Percentiles rank a stretch among this genome's conserved stretches.
Evolutionary conservation across 139 green algal genomes (phyloP).

Genomic region (Diplosphaera chodatii): DNA sequence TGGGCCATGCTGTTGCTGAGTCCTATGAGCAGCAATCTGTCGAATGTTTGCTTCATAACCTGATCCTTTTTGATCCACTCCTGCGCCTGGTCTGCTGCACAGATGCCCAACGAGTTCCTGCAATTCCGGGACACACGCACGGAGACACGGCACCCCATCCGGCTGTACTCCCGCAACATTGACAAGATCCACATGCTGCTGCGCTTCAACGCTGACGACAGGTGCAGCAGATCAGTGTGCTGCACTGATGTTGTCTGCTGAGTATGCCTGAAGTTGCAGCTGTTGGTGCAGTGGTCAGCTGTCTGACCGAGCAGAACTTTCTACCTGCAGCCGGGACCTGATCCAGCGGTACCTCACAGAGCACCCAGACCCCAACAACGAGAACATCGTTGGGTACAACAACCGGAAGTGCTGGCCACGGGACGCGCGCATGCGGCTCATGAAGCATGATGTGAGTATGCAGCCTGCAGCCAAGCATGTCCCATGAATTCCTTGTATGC

Average conservation of each 20-base stretch:
- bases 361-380: constrained; percentile 99
- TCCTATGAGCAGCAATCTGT: no score
- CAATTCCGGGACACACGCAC: constrained; percentile 80
- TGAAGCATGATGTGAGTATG: constrained; percentile 92
- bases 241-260: no score
- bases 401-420: constrained; percentile 99
- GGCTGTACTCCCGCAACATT: constrained; percentile 94
- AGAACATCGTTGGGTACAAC: constrained; percentile 99
- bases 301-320: no score
- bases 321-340: constrained; percentile 72
- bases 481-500: no score
- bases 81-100: not conserved
- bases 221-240: no score
- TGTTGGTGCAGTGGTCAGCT: no score
- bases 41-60: no score
- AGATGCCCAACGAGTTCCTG: constrained; percentile 96
- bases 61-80: no score
- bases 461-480: no score
- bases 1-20: no score
- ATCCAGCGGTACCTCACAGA: constrained; percentile 98
- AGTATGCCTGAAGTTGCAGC: no score
- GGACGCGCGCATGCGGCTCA: constrained; percentile 97
- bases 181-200: constrained; percentile 80
- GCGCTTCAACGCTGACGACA: constrained; percentile 91
- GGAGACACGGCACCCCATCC: constrained; percentile 93